Conservation (phyloP, 345 rosid genomes). For the Barbarea vulgaris region DNA sequence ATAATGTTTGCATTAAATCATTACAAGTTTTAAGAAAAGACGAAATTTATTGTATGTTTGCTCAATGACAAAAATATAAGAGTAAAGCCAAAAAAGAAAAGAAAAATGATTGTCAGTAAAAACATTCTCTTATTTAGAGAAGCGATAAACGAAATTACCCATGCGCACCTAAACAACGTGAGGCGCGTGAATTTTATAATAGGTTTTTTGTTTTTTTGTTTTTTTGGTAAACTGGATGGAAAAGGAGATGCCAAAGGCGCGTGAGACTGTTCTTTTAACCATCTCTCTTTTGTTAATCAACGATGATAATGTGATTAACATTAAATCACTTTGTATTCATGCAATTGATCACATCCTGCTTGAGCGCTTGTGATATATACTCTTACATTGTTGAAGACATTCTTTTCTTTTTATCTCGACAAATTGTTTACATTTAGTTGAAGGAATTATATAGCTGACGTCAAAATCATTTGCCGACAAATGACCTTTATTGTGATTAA, state of each 20-base stretch:
- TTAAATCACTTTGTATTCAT: neutral
- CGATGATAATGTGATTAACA: neutral
- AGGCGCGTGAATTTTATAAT: neutral
- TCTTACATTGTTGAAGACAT: neutral
- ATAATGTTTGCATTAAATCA: neutral
- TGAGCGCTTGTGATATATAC: neutral
- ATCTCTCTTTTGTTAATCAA: neutral
- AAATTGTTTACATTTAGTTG: neutral
- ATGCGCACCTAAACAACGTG: conserved; percentile 6
- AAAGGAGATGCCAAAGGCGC: neutral
- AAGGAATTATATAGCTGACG: conserved; percentile 7
- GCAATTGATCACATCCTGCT: neutral
- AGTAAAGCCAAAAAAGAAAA: neutral
- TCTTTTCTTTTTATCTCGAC: neutral
- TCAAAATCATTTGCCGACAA: conserved; percentile 38
- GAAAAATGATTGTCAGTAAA: neutral
- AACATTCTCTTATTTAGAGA: neutral
- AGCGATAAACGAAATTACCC: neutral
- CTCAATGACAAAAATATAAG: neutral
- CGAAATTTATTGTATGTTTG: neutral
- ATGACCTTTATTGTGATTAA: conserved; percentile 16
- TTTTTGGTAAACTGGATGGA: neutral
- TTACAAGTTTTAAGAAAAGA: neutral
- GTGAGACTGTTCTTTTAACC: neutral
- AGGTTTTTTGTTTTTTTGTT: neutral